phyloP scores from a whole-genome alignment of 169 alveolate genomes.

The Cryptosporidium felis region DNA sequence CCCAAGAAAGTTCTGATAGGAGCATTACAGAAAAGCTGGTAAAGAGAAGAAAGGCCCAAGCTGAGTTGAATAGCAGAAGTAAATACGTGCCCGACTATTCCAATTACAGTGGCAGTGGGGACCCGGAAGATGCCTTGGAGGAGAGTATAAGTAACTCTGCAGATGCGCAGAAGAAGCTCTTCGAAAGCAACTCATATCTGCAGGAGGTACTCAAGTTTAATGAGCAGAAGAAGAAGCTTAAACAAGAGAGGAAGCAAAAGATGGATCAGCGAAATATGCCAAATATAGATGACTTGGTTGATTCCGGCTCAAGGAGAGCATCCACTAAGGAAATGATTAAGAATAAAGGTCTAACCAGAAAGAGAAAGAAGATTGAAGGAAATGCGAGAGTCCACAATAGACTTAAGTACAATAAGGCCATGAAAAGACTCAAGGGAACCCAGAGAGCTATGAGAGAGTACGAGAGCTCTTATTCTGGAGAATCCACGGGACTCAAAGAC shows the following conservation, averaged over 20 bases:
- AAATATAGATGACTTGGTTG: constrained; percentile 45
- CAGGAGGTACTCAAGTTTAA: constrained; percentile 70
- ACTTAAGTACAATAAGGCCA: constrained; percentile 86
- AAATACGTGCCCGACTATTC: constrained; percentile 60
- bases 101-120: neutral
- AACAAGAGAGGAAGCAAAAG: constrained; percentile 73
- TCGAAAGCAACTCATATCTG: constrained; percentile 54
- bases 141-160: neutral
- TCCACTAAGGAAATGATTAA: constrained; percentile 82
- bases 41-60: constrained; percentile 25
- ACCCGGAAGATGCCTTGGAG: constrained; percentile 33
- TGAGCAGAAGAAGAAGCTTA: constrained; percentile 73
- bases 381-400: constrained; percentile 92
- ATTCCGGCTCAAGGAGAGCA: constrained; percentile 70
- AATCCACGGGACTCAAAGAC: constrained; percentile 83
- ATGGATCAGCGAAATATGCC: constrained; percentile 72
- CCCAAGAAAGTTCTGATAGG: constrained; percentile 34
- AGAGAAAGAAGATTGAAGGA: constrained; percentile 91
- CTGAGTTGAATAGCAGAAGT: constrained; percentile 2
- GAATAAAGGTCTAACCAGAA: constrained; percentile 89
- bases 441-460: constrained; percentile 75
- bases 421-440: constrained; percentile 78
- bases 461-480: constrained; percentile 83
- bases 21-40: constrained; percentile 56
- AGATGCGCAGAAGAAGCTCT: constrained; percentile 17